phyloP scores from a whole-genome alignment of 2,329 filamentous ascomycete genomes.

The Aspergillus sp. region DNA sequence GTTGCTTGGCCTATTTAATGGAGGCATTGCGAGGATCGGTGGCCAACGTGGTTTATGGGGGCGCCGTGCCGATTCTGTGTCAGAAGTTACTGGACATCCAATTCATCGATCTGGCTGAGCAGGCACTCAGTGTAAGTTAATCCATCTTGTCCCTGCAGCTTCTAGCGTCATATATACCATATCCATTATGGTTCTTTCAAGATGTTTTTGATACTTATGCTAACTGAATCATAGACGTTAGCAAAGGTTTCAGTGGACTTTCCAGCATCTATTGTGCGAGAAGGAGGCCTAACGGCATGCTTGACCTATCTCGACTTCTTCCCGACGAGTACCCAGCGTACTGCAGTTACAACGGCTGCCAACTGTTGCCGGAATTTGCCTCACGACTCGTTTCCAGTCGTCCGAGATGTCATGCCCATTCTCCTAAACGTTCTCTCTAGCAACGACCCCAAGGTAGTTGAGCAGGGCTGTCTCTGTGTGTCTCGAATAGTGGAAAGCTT shows the following conservation, averaged over 20 bases:
- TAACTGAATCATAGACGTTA: conserved; percentile 60
- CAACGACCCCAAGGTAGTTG: conserved; percentile 93
- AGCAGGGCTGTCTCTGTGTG: conserved; percentile 93
- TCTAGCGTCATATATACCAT: not conserved
- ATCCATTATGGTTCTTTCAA: not conserved
- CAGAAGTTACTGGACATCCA: conserved; percentile 94
- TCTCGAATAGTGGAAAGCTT: conserved; percentile 97
- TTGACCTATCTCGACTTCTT: conserved; percentile 97
- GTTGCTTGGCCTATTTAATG: conserved; percentile 96
- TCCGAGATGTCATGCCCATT: conserved; percentile 95
- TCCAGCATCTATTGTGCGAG: conserved; percentile 88
- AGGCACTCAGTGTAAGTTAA: conserved; percentile 73
- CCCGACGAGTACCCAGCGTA: conserved; percentile 92
- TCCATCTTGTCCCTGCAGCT: not conserved
- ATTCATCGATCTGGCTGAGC: conserved; percentile 96
- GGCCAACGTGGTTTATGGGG: conserved; percentile 95
- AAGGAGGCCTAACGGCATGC: conserved; percentile 93
- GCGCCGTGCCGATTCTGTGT: conserved; percentile 89
- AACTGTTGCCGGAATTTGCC: conserved; percentile 98
- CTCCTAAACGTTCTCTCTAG: conserved; percentile 86
- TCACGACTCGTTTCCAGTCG: conserved; percentile 86
- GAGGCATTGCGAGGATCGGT: conserved; percentile 91
- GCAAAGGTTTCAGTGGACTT: conserved; percentile 98
- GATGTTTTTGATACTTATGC: not conserved
- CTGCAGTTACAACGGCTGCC: conserved; percentile 93